These are phyloP conservation scores for Bryoglossum gracile DNA, from an alignment of 495 filamentous ascomycete species.

Conservation along the genomic window DNA sequence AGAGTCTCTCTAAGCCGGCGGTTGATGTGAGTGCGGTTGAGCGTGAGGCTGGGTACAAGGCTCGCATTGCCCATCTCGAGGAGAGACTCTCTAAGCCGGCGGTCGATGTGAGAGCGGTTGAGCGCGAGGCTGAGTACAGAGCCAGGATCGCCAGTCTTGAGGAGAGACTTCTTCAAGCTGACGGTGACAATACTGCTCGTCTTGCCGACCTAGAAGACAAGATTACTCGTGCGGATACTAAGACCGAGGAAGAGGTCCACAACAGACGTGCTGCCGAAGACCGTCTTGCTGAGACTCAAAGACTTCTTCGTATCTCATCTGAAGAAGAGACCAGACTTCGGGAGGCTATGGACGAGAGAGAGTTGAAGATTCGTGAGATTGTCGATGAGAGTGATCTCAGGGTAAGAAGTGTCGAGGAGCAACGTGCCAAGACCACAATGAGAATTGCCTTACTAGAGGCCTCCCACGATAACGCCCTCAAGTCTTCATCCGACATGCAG, in stretches of 20 bases:
- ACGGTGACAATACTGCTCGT: constrained; percentile 31
- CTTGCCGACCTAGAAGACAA: constrained; percentile 37
- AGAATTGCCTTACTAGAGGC: constrained; percentile 55
- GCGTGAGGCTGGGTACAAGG: not conserved
- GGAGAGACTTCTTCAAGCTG: constrained; percentile 31
- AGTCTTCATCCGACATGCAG: constrained; percentile 57
- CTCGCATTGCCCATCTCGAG: constrained; percentile 32
- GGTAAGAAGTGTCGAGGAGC: constrained; percentile 33
- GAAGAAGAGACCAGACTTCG: constrained; percentile 69
- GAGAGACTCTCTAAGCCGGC: constrained; percentile 30
- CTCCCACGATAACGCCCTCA: constrained; percentile 55
- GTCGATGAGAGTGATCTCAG: constrained; percentile 22
- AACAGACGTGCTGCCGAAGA: constrained; percentile 63
- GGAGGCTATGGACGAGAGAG: constrained; percentile 53
- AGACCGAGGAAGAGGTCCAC: constrained; percentile 54
- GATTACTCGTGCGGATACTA: constrained; percentile 40
- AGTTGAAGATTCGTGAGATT: constrained; percentile 22
- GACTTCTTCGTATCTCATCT: constrained; percentile 55
- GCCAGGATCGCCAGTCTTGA: constrained; percentile 33
- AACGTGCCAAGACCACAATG: constrained; percentile 45
- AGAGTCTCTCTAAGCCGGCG: constrained; percentile 27
- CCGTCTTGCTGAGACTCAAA: constrained; percentile 61
- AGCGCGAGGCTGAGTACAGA: constrained; percentile 21
- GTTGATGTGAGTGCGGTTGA: constrained; percentile 29
- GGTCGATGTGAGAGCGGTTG: constrained; percentile 30